Evolutionary conservation across 2,329 filamentous ascomycete species (phyloP).

Genomic region (Hymenoscyphus scutula): DNA sequence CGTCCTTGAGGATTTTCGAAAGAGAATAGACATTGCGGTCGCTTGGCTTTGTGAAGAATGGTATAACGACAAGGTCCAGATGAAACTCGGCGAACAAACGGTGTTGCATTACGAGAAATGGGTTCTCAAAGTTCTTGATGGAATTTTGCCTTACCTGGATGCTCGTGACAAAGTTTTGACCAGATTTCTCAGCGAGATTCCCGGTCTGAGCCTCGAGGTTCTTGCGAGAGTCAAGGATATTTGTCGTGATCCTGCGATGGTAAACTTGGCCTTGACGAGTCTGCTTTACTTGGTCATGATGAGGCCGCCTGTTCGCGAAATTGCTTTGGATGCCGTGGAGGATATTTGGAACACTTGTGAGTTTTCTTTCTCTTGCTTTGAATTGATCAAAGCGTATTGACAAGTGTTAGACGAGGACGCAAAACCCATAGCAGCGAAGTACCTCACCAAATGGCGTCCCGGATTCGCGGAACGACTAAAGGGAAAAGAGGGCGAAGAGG

Average conservation of each 20-base stretch:
- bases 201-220: constrained; percentile 69
- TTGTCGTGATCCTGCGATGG: constrained; percentile 64
- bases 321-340: constrained; percentile 63
- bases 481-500: constrained; percentile 10
- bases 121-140: constrained; percentile 78
- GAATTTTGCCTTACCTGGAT: constrained; percentile 88
- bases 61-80: constrained; percentile 78
- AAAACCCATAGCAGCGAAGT: constrained; percentile 60
- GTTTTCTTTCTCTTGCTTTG: constrained; percentile 34
- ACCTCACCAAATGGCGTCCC: constrained; percentile 60
- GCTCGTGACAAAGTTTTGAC: constrained; percentile 86
- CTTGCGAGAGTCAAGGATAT: constrained; percentile 69
- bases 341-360: constrained; percentile 66
- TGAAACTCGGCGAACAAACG: constrained; percentile 44
- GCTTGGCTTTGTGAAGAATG: constrained; percentile 97
- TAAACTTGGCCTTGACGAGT: constrained; percentile 61
- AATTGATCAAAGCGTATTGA: constrained; percentile 24
- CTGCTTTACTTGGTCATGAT: constrained; percentile 67
- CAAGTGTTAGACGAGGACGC: constrained; percentile 55
- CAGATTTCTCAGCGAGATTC: constrained; percentile 88
- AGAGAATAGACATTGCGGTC: constrained; percentile 84
- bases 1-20: constrained; percentile 87
- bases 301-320: constrained; percentile 61
- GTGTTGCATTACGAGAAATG: constrained; percentile 74
- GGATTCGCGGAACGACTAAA: constrained; percentile 33